Evolutionary conservation across 345 rosid genomes (phyloP).

Genomic region (Barbarea vulgaris): DNA sequence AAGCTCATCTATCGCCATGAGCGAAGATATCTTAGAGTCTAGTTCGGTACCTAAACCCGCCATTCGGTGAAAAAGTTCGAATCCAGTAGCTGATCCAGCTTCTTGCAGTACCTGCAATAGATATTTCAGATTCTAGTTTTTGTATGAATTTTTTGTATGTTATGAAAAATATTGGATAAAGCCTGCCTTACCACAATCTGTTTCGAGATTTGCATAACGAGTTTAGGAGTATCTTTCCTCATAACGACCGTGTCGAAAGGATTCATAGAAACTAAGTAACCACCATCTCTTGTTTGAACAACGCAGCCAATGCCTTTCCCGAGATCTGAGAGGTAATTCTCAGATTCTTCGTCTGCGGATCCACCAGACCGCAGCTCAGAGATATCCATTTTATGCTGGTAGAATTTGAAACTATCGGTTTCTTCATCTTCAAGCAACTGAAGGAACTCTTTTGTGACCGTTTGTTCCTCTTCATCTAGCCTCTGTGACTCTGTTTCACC

Average conservation of each 20-base stretch:
- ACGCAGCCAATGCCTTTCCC: conserved; percentile 87
- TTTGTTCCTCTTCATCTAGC: conserved; percentile 83
- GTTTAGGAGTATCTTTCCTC: conserved; percentile 77
- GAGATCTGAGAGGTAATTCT: conserved; percentile 71
- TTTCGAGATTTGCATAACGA: conserved; percentile 93
- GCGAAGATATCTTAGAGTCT: conserved; percentile 54
- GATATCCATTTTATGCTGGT: conserved; percentile 52
- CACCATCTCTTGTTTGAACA: conserved; percentile 91
- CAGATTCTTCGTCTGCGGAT: conserved; percentile 51
- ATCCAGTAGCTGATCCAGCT: conserved; percentile 45
- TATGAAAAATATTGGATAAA: conserved; percentile 9
- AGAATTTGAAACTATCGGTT: conserved; percentile 36
- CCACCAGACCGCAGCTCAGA: conserved; percentile 51
- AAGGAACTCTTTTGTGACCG: conserved; percentile 83
- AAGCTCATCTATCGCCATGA: conserved; percentile 82
- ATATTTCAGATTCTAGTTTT: neutral
- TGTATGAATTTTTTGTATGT: neutral
- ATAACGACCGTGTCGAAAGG: conserved; percentile 63
- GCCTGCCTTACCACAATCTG: conserved; percentile 61
- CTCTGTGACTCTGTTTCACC: conserved; percentile 62
- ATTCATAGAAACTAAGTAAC: conserved; percentile 85
- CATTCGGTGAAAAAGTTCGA: conserved; percentile 77
- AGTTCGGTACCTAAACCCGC: conserved; percentile 68
- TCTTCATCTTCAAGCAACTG: conserved; percentile 84
- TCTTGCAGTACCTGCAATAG: conserved; percentile 24